Base-by-base conservation (phyloP, 371 early-diverging fungal genomes). In the Choanephora cucurbitarum region DNA sequence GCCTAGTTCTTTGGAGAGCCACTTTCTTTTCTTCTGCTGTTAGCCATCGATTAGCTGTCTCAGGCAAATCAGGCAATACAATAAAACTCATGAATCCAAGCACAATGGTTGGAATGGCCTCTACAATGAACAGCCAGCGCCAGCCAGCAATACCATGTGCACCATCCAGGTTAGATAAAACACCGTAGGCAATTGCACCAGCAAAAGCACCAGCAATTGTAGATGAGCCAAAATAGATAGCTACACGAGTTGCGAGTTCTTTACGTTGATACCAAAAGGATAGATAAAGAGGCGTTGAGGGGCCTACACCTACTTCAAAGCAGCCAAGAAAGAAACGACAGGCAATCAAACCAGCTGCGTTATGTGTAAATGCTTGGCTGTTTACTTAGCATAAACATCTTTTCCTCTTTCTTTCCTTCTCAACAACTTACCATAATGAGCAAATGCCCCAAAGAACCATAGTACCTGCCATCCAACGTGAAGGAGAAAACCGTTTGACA, bases 271-370 rank as follows among this genome's bases (percentile, higher is more conserved):
- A 76, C 77, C 77, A 76, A 49, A 71, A 77, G 1, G 73, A 73
- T 8, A 76, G 52, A 44, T 62, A 72, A 9, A 76, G 46, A 4
- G 73, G 70, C 0, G 67, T 67, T 0, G 70, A 60, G 7, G 73
- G 72, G 7, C 77, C 73, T 21, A 70, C 69, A 49, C 73, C 77
- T 3, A 69, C 64, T 55, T 73, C 77, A 52, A 73, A 73, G 11
- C 58, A 61, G 44, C 90, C 90, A 18, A 90, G 66, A 46, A 81
- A 79, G 66, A 87, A 82, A 1, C 90, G 78, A 28, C 79, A 68
- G 1, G 77, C 72, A 32, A 85, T 67, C 17, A 87, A 48, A 4
- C 79, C 82, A 3, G 70, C 44, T 18, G 76, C 77, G 52, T 74
- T 74, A 5, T 66, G 67, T n/a, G 72, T 72, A 3, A 70, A 70